Percentiles rank a stretch among this genome's conserved stretches.
Conservation (phyloP, 139 green algal species). For the Tetratostichococcus sp. region DNA sequence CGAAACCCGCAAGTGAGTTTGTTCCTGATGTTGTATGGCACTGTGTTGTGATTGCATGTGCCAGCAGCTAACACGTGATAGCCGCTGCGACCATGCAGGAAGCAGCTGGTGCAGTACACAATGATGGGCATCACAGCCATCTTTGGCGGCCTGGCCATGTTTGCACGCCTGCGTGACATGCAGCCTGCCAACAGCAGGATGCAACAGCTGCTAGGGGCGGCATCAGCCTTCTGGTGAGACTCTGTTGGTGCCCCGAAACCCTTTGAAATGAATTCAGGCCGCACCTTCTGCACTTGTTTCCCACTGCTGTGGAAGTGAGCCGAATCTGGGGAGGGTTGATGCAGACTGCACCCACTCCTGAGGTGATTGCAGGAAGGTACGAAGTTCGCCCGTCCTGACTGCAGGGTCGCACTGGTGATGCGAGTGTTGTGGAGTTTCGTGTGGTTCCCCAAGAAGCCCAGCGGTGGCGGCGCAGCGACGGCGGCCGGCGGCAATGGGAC, state of each 20-base stretch:
- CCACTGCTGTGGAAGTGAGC: no score
- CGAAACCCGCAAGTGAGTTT: background rate
- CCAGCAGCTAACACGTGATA: no score
- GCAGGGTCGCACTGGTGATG: background rate
- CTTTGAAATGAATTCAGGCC: no score
- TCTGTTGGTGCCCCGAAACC: no score
- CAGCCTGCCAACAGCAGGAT: background rate
- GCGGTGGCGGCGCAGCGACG: no score
- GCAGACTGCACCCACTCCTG: no score
- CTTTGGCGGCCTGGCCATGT: background rate
- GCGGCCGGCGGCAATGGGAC: background rate
- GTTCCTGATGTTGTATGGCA: no score
- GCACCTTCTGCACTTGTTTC: no score
- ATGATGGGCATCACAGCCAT: background rate
- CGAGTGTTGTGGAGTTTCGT: background rate
- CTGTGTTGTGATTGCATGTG: no score
- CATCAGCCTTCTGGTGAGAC: background rate
- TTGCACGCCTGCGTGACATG: background rate
- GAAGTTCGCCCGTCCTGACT: background rate
- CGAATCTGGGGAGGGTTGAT: no score
- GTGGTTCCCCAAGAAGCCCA: background rate
- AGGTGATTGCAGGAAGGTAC: no score
- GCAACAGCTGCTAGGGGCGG: background rate
- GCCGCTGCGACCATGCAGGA: background rate
- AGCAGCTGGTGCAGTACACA: background rate